Base-by-base conservation (phyloP, 108 stramenopile genomes). In the Cafeteria roenbergensis region DNA sequence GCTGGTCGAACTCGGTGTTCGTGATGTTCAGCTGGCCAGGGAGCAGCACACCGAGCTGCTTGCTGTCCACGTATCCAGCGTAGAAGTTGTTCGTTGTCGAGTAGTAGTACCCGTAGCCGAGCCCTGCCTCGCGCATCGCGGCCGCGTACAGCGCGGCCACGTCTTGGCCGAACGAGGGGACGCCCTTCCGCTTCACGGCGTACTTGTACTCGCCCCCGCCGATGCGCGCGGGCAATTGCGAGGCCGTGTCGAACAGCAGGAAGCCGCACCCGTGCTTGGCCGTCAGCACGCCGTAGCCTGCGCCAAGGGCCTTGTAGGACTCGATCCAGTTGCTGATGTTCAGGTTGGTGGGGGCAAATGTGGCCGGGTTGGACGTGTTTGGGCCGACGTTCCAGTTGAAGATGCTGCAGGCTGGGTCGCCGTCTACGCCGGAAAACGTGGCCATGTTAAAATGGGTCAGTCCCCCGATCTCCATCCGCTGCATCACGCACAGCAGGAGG, bases 201-300 rank as follows among this genome's bases (percentile, higher is more conserved):
- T 34, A 61, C 9, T 24, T 8, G 34, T 61, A 61, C 31, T n/a
- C 27, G 24, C 17, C 24, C 14, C 32, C 33, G 29, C 29, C 60
- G n/a, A n/a, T n/a, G n/a, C n/a, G n/a, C n/a, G n/a, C n/a, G 27
- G 34, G 31, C 32, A 61, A 8, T 3, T 6, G 8, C 6, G 60
- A 6, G 22, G 24, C 6, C 31, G 60, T 61, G 31, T n/a, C 9
- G 27, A n/a, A 61, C 31, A 61, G 24, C 8, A 24, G 24, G 29
- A 61, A 61, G 31, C 60, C 60, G 29, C 60, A 61, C 6, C 60
- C 60, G 60, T 61, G 60, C 34, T 61, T 61, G 17, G 60, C 60
- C 6, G 60, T 61, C 32, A 61, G 29, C 22, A 61, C 34, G 29
- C 20, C 60, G 29, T 29, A 9, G 32, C 24, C 28, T 8, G 33